Percentiles rank a stretch among this genome's conserved stretches.
Evolutionary conservation across 306 rosid species (phyloP).

Genomic region (Quercus dentata): DNA sequence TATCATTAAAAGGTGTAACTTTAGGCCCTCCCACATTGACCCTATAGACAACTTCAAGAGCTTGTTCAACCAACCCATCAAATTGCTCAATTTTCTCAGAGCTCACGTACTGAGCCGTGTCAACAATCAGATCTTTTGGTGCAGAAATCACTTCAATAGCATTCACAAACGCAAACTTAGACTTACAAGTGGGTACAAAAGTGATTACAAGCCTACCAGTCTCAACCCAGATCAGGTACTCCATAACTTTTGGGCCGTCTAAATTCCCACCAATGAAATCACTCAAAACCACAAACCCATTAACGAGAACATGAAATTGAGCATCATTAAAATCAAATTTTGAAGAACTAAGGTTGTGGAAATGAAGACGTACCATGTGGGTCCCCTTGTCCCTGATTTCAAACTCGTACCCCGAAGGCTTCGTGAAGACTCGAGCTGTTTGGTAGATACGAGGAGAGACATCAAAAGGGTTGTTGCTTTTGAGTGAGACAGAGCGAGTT

Average conservation of each 20-base stretch:
- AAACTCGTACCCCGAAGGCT: conserved; percentile 60
- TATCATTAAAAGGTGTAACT: conserved; percentile 90
- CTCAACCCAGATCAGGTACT: conserved; percentile 57
- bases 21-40: conserved; percentile 82
- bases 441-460: conserved; percentile 42
- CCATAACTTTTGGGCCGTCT: conserved; percentile 41
- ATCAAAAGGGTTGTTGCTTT: conserved; percentile 35
- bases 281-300: conserved; percentile 49
- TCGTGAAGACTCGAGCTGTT: conserved; percentile 65
- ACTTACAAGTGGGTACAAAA: conserved; percentile 52
- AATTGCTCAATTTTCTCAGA: conserved; percentile 20
- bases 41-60: conserved; percentile 67
- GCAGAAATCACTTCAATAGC: conserved; percentile 95
- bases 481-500: conserved; percentile 30
- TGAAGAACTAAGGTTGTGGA: conserved; percentile 46
- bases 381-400: conserved; percentile 56
- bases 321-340: conserved; percentile 35
- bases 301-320: conserved; percentile 68
- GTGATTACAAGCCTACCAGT: conserved; percentile 45
- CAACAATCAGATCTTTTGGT: conserved; percentile 77
- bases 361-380: conserved; percentile 85
- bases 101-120: conserved; percentile 44
- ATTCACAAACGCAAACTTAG: conserved; percentile 69
- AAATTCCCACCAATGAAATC: conserved; percentile 21
- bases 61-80: conserved; percentile 54